Conservation (phyloP, 441 rosid species). For the Dalechampia spathulata region DNA sequence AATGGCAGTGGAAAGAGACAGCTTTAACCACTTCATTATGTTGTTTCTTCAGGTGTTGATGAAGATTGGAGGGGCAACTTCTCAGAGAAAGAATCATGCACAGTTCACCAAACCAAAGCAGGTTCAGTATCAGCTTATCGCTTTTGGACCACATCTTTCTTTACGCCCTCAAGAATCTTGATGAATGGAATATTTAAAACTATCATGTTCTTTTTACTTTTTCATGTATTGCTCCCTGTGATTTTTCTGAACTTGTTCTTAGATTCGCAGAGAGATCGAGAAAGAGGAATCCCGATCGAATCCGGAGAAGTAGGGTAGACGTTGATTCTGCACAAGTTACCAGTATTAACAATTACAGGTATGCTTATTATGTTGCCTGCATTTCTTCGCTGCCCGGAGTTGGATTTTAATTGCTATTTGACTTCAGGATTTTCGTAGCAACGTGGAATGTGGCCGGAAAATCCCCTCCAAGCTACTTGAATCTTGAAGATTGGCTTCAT, state of each 20-base stretch:
- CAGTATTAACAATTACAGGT: conserved; percentile 62
- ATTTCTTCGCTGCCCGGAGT: conserved; percentile 8
- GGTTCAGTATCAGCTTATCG: conserved; percentile 45
- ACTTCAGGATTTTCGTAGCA: conserved; percentile 75
- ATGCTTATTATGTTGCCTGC: conserved; percentile 3
- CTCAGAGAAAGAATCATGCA: conserved; percentile 76
- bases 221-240: conserved; percentile 9
- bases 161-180: conserved; percentile 8
- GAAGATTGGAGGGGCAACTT: conserved; percentile 65
- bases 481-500: conserved; percentile 91
- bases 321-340: conserved; percentile 52
- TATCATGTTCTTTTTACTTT: conserved; percentile 4
- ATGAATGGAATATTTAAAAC: conserved; percentile 10
- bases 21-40: conserved; percentile 38
- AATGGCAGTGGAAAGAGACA: conserved; percentile 31
- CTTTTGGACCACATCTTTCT: conserved; percentile 40
- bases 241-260: conserved; percentile 6
- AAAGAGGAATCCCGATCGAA: conserved; percentile 47
- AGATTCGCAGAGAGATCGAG: conserved; percentile 40
- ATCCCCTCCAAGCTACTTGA: conserved; percentile 73
- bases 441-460: conserved; percentile 99
- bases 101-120: conserved; percentile 70
- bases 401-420: conserved; percentile 10
- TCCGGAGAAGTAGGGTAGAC: conserved; percentile 53
- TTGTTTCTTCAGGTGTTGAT: conserved; percentile 50